A percentile compares a stretch with the other conserved stretches of the same genome.
Conservation (phyloP, 2,329 filamentous ascomycete species). For the Aspergillus puulaauensis region DNA sequence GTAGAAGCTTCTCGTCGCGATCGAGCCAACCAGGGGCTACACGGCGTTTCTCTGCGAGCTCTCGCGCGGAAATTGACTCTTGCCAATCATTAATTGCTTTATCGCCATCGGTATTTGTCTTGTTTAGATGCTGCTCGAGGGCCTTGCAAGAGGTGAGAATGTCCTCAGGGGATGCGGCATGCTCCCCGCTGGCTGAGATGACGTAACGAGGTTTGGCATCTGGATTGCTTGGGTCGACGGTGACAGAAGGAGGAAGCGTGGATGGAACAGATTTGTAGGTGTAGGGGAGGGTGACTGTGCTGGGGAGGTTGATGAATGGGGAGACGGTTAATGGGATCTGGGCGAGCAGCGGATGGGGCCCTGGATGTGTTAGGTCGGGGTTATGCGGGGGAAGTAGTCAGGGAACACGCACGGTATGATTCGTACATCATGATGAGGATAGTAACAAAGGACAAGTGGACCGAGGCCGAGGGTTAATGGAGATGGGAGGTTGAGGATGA, state of each 20-base stretch:
- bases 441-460: neutral
- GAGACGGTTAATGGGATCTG: constrained; percentile 93
- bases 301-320: constrained; percentile 87
- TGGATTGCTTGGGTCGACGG: constrained; percentile 49
- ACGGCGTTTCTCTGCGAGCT: constrained; percentile 63
- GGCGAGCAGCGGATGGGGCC: constrained; percentile 80
- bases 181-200: constrained; percentile 72
- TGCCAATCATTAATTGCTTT: constrained; percentile 68
- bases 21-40: constrained; percentile 67
- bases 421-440: constrained; percentile 40
- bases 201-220: constrained; percentile 66
- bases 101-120: constrained; percentile 67
- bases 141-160: constrained; percentile 80
- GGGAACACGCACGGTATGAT: constrained; percentile 39
- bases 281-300: constrained; percentile 88
- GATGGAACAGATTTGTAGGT: constrained; percentile 90
- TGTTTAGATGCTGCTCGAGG: constrained; percentile 72
- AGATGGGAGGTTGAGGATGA: neutral
- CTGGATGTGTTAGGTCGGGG: constrained; percentile 42
- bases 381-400: neutral
- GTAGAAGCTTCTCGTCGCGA: constrained; percentile 59
- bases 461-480: neutral
- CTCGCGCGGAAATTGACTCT: constrained; percentile 57
- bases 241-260: constrained; percentile 73
- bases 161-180: constrained; percentile 81